These are phyloP conservation scores for Leptodontidium sp. DNA, from an alignment of 2,329 filamentous ascomycete species.

Conservation along the genomic window DNA sequence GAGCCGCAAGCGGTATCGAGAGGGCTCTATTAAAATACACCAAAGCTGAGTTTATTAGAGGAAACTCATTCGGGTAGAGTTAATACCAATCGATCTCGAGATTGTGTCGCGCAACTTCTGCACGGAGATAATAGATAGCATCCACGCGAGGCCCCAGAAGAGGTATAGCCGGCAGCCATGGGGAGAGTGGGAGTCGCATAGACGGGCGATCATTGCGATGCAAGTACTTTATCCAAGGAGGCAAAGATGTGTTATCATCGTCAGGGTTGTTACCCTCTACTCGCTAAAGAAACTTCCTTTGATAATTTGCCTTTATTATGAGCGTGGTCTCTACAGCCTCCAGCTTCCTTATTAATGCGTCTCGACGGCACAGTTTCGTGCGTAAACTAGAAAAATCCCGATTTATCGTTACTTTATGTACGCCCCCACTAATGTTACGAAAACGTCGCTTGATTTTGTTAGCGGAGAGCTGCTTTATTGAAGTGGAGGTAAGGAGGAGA, in stretches of 20 bases:
- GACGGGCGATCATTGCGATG: too few relatives aligned
- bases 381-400: slow-evolving; percentile 82
- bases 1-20: too few relatives aligned
- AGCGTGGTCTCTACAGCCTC: too few relatives aligned
- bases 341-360: too few relatives aligned
- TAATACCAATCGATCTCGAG: slow-evolving; percentile 91
- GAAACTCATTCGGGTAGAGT: slow-evolving; percentile 80
- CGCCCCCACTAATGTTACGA: slow-evolving; percentile 90
- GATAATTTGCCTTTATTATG: too few relatives aligned
- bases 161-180: slow-evolving; percentile 77
- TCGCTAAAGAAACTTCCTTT: background rate
- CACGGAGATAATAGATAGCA: slow-evolving; percentile 86
- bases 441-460: slow-evolving; percentile 82
- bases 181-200: too few relatives aligned
- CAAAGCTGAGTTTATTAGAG: slow-evolving; percentile 91
- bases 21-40: slow-evolving; percentile 97
- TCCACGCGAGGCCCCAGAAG: slow-evolving; percentile 87
- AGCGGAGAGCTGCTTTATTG: slow-evolving; percentile 83
- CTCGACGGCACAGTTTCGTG: too few relatives aligned
- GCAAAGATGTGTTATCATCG: background rate
- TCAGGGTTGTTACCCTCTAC: background rate
- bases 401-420: slow-evolving; percentile 93
- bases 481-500: slow-evolving; percentile 87
- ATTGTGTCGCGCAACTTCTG: too few relatives aligned
- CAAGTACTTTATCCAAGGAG: background rate